Percentiles rank a stretch among this genome's conserved stretches.
Evolutionary conservation across 2,329 filamentous ascomycete species (phyloP).

Genomic region (Plectosphaerella cucumerina): DNA sequence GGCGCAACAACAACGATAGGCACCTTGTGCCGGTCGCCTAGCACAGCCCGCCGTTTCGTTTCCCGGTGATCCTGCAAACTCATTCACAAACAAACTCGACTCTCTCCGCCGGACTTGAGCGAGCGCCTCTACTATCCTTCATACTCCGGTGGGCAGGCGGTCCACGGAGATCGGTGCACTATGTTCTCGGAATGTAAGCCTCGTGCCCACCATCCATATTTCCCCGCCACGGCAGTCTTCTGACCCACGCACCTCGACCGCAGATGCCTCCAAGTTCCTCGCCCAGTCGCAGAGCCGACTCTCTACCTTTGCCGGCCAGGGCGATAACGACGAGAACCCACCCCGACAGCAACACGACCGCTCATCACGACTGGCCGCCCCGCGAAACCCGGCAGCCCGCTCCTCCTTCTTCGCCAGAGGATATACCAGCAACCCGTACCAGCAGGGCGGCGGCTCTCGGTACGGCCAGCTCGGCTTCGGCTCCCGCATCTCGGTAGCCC

Average conservation of each 20-base stretch:
- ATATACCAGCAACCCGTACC: constrained; percentile 71
- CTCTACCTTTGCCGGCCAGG: constrained; percentile 61
- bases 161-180: constrained; percentile 14
- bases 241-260: constrained; percentile 11
- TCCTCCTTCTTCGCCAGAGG: constrained; percentile 39
- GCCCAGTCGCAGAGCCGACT: constrained; percentile 93
- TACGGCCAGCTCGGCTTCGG: constrained; percentile 71
- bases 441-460: constrained; percentile 65
- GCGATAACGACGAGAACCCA: constrained; percentile 38
- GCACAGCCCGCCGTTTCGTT: neutral
- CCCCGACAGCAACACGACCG: constrained; percentile 29
- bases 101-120: neutral
- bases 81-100: neutral
- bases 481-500: constrained; percentile 63
- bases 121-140: too few species aligned
- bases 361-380: constrained; percentile 21
- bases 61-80: neutral
- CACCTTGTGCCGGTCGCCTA: neutral
- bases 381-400: constrained; percentile 27
- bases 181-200: constrained; percentile 78
- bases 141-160: constrained; percentile 9
- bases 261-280: constrained; percentile 95
- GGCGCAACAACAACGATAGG: too few species aligned
- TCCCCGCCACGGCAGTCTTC: neutral
- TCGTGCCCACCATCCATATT: neutral